Evolutionary conservation across 2,329 filamentous ascomycete species (phyloP), one percentile per base, ranked within the genome.

Genomic region (Ceratocystis eucalypticola): DNA sequence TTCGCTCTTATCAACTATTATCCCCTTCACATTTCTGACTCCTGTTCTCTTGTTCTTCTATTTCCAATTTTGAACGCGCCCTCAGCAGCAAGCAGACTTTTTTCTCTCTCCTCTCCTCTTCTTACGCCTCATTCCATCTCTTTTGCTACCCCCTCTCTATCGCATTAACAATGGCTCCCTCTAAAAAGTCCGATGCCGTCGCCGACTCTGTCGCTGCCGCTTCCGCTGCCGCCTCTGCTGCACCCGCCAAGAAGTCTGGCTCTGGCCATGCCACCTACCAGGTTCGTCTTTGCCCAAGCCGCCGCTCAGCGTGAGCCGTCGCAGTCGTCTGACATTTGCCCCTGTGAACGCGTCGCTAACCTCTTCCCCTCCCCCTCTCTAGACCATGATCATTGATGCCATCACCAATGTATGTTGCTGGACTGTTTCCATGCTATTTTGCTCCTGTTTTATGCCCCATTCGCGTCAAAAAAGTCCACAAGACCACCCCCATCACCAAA

Each of bases 351-450:
- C 46, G 41, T 62, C 62, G 55, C 77, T 80, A 75, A 81, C 73
- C 7, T 61, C n/a, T 48, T 55, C 37, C 45, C 41, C 41, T 2
- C n/a, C 17, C n/a, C 25, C 50, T 1, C 45, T 69, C 45, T 68
- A 85, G 82, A 82, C 84, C 72, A 85, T 85, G 82, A 85, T 85
- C 73, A 82, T 79, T 65, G 82, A 85, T 74, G 82, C 81, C 65
- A 85, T 85, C 73, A 75, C 83, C 73, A 78, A 80, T 76, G 82
- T 85, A 84, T 74, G 78, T 80, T 71, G 50, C 71, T 69, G 65
- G 71, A 71, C 71, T 72, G 22, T 50, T 22, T 46, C 57, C 41
- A 17, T 46, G 65, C 46, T 66, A 10, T 71, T 48, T 15, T 30
- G 37, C n/a, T 46, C 20, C 72, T 70, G 66, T 68, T 71, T 72